Conservation (phyloP, 2,329 filamentous ascomycete species). For the Stylonectria norvegica region DNA sequence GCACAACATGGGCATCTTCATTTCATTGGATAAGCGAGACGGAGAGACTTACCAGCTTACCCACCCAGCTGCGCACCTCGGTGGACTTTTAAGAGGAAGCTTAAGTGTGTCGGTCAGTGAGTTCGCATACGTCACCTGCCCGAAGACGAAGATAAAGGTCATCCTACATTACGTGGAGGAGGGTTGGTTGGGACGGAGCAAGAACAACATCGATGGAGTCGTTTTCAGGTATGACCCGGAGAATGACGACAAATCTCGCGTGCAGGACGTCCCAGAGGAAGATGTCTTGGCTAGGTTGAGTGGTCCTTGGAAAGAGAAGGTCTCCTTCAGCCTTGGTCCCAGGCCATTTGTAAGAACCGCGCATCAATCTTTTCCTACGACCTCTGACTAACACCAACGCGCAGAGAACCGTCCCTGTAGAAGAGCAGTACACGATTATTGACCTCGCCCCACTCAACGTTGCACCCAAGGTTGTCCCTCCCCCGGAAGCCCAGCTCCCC, state of each 20-base stretch:
- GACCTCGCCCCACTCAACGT: constrained; percentile 83
- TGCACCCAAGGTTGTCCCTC: constrained; percentile 74
- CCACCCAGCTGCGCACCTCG: constrained; percentile 89
- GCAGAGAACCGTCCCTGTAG: constrained; percentile 44
- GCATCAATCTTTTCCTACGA: background rate
- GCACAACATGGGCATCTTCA: constrained; percentile 94
- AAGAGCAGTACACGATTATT: constrained; percentile 72
- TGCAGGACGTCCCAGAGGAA: constrained; percentile 82
- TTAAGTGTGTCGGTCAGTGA: constrained; percentile 89
- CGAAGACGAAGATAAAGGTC: constrained; percentile 85
- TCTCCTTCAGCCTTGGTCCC: constrained; percentile 58
- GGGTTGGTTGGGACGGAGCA: constrained; percentile 86
- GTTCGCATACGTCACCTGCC: constrained; percentile 81
- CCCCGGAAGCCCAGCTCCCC: constrained; percentile 71
- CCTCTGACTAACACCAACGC: constrained; percentile 5
- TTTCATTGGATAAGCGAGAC: constrained; percentile 73
- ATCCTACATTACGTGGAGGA: constrained; percentile 93
- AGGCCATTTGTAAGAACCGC: constrained; percentile 52
- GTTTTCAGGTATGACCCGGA: constrained; percentile 87
- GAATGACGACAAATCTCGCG: constrained; percentile 73
- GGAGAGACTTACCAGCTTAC: constrained; percentile 93
- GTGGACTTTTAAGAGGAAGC: constrained; percentile 82
- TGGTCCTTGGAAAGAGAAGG: constrained; percentile 78
- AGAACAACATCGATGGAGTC: constrained; percentile 87
- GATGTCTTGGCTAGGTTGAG: constrained; percentile 79